Conservation (phyloP, 176 grass and related monocot genomes). For the Oryza longistaminata region DNA sequence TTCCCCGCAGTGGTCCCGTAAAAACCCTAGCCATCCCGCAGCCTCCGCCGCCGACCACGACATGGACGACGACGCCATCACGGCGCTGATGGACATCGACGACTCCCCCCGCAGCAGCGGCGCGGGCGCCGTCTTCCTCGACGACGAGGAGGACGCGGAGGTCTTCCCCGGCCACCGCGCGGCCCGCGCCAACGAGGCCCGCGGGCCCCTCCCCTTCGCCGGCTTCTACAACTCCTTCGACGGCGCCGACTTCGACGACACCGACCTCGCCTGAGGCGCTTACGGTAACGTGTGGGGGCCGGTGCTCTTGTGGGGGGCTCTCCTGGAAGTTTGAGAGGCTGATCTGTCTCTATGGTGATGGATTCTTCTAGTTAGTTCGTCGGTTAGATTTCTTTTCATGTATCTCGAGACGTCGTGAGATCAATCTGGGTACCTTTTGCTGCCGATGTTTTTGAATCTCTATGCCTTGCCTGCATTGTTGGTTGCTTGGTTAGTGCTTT, state of each 20-base stretch:
- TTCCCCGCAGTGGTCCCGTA: not conserved
- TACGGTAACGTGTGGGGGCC: not conserved
- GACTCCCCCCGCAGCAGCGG: constrained; percentile 41
- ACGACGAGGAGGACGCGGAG: constrained; percentile 49
- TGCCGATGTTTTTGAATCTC: not conserved
- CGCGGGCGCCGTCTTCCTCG: constrained; percentile 35
- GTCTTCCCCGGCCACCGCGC: constrained; percentile 26
- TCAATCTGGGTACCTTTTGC: constrained; percentile 4
- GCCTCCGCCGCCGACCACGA: not conserved
- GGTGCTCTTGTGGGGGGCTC: not conserved
- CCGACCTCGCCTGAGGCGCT: constrained; percentile 40
- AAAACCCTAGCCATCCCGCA: constrained; percentile 28
- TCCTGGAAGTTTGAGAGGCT: not conserved
- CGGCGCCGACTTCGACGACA: constrained; percentile 62
- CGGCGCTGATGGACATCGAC: constrained; percentile 62
- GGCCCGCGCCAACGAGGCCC: not conserved
- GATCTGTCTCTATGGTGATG: constrained; percentile 13
- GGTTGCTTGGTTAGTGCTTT: not conserved
- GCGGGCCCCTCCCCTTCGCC: constrained; percentile 39
- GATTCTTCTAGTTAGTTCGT: constrained; percentile 9
- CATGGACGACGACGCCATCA: constrained; percentile 56
- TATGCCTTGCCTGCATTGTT: not conserved
- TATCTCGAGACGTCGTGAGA: constrained; percentile 16
- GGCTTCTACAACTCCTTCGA: constrained; percentile 58
- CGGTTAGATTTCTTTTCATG: not conserved